Base-by-base conservation (phyloP, 2,329 filamentous ascomycete species). In the Aspergillus fumigatus region DNA sequence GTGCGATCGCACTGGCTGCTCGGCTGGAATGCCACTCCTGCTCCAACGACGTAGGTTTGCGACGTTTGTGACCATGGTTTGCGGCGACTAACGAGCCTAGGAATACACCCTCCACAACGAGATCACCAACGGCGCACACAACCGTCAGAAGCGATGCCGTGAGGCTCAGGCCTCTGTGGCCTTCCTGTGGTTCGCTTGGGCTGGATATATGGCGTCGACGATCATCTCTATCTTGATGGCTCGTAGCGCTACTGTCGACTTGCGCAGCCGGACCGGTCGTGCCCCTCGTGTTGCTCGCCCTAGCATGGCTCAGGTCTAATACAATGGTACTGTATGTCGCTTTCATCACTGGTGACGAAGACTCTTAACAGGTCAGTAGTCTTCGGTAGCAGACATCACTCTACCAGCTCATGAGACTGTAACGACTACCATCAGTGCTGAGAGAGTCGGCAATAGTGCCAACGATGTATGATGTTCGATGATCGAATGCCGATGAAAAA, bases 181-280 rank as follows among this genome's bases (percentile, higher is more conserved):
- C 0, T 82, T 82, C 71, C 69, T 82, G 50, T 82, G 79, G 79
- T 80, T 82, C 60, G 71, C 69, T 8, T 81, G 75, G 70, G 75
- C 71, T 41, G 64, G 74, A 4, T 82, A 75, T 58, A 67, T 75
- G 47, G 71, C 65, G 4, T 77, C 75, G 6, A 60, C 76, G 50
- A 57, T 77, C 53, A 62, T 79, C 52, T 79, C 76, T 1, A 54
- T 73, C 57, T 59, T 79, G 48, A 62, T 66, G 56, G 62, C 70
- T 21, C 72, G 74, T 50, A 64, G 70, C 7, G 56, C 68, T 6
- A 67, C 65, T 48, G 65, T 65, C 50, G 73, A 71, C 65, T 59
- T 73, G 59, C 72, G 73, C 50, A 64, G 68, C 50, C 65, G 69
- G 52, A 62, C 67, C 48, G 69, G 66, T 50, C 65, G 66, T 56